Evolutionary conservation across 257 asterid genomes (phyloP).

Genomic region (Primulina tabacum): DNA sequence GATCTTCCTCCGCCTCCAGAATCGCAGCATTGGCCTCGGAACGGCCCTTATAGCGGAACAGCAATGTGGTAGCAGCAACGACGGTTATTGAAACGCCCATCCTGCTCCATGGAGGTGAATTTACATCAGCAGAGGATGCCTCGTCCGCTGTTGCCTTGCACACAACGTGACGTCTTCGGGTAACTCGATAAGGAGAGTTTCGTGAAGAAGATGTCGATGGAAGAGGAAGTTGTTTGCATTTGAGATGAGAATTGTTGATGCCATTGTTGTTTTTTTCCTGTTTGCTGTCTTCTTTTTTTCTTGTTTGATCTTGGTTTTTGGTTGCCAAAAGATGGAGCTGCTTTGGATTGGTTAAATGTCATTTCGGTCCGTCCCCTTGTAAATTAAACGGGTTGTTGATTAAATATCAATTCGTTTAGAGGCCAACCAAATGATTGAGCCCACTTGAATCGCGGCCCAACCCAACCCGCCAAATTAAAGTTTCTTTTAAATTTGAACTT

Average conservation of each 20-base stretch:
- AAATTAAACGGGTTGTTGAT: too few species aligned
- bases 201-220: constrained; percentile 27
- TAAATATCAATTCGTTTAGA: too few species aligned
- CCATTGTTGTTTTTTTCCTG: constrained; percentile 36
- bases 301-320: constrained; percentile 7
- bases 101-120: constrained; percentile 31
- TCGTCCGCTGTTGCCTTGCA: constrained; percentile 49
- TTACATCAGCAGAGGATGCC: constrained; percentile 19
- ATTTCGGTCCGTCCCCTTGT: too few species aligned
- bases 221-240: constrained; percentile 43
- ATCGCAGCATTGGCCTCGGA: constrained; percentile 71
- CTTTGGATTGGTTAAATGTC: too few species aligned
- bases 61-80: constrained; percentile 41
- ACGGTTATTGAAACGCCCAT: constrained; percentile 48
- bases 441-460: too few species aligned
- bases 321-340: constrained; percentile 44
- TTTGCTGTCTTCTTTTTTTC: too few species aligned
- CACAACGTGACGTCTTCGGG: constrained; percentile 29
- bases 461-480: too few species aligned
- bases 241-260: constrained; percentile 51
- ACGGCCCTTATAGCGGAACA: constrained; percentile 28
- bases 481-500: too few species aligned
- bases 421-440: too few species aligned
- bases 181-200: constrained; percentile 1
- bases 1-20: constrained; percentile 87